These are phyloP conservation scores for Trifolium dubium DNA, from an alignment of 306 rosid species.

Conservation along the genomic window DNA sequence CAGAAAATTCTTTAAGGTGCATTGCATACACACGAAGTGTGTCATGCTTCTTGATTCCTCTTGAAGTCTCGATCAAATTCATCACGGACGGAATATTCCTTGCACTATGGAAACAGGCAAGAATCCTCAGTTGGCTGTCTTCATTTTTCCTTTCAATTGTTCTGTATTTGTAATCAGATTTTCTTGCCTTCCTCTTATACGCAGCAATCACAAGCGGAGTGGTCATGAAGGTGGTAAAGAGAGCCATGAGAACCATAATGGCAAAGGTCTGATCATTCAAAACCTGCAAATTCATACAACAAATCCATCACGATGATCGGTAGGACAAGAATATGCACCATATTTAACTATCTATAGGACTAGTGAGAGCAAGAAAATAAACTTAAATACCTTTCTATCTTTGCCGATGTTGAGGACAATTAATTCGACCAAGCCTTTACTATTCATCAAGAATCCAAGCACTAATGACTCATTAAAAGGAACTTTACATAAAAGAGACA, in stretches of 20 bases:
- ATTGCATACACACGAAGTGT: conserved; percentile 76
- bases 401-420: conserved; percentile 91
- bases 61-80: conserved; percentile 76
- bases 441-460: conserved; percentile 87
- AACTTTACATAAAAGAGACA: conserved; percentile 59
- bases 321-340: conserved; percentile 1
- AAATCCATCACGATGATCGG: conserved; percentile 9
- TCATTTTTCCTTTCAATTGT: conserved; percentile 60
- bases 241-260: conserved; percentile 90
- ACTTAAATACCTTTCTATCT: conserved; percentile 73
- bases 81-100: conserved; percentile 73
- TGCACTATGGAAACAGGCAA: conserved; percentile 70
- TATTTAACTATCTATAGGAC: conserved; percentile 28
- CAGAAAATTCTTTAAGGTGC: conserved; percentile 86
- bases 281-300: conserved; percentile 58
- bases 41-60: conserved; percentile 65
- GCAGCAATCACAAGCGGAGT: conserved; percentile 71
- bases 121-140: conserved; percentile 65
- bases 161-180: conserved; percentile 61
- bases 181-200: conserved; percentile 55
- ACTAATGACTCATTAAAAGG: conserved; percentile 72
- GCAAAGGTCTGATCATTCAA: conserved; percentile 93
- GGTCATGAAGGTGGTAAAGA: conserved; percentile 83
- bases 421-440: conserved; percentile 88
- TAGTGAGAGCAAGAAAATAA: conserved; percentile 19